A percentile compares a stretch with the other conserved stretches of the same genome.
Evolutionary conservation across 768 basidiomycete genomes (phyloP).

Genomic region (Auricularia cornea): DNA sequence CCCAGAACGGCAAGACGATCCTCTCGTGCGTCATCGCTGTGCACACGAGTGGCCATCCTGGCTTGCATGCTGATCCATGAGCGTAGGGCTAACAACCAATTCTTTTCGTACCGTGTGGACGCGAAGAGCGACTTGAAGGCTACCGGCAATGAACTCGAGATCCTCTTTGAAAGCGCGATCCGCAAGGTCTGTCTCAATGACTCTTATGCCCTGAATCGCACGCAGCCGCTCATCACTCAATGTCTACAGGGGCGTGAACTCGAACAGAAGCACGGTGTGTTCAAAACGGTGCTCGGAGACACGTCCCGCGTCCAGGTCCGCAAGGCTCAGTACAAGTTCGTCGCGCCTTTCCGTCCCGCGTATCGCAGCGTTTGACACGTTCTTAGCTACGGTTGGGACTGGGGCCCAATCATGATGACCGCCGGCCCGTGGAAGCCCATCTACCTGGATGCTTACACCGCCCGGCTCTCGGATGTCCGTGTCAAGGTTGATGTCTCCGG

Average conservation of each 20-base stretch:
- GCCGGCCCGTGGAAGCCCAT: constrained; percentile 84
- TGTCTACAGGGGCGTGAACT: constrained; percentile 56
- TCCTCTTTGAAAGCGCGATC: too few species aligned
- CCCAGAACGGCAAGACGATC: neutral
- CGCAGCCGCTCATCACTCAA: too few species aligned
- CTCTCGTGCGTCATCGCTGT: neutral
- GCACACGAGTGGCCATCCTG: too few species aligned
- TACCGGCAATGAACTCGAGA: too few species aligned
- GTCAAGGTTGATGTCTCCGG: constrained; percentile 52
- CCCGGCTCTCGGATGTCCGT: constrained; percentile 57
- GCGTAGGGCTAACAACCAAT: constrained; percentile 54
- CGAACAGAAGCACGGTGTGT: constrained; percentile 55
- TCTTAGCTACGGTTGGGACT: constrained; percentile 81
- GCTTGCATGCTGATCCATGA: constrained; percentile 42
- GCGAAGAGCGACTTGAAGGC: too few species aligned
- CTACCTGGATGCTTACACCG: constrained; percentile 55
- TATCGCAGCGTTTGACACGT: neutral
- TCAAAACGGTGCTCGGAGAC: constrained; percentile 81
- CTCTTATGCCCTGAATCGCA: too few species aligned
- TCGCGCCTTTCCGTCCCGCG: constrained; percentile 20
- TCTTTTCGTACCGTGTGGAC: constrained; percentile 26
- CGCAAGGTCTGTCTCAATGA: too few species aligned
- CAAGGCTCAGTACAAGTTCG: constrained; percentile 88
- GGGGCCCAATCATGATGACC: constrained; percentile 85
- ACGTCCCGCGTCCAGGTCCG: constrained; percentile 82